Conservation (phyloP, 768 basidiomycete genomes). For the Phanerochaete carnosa region DNA sequence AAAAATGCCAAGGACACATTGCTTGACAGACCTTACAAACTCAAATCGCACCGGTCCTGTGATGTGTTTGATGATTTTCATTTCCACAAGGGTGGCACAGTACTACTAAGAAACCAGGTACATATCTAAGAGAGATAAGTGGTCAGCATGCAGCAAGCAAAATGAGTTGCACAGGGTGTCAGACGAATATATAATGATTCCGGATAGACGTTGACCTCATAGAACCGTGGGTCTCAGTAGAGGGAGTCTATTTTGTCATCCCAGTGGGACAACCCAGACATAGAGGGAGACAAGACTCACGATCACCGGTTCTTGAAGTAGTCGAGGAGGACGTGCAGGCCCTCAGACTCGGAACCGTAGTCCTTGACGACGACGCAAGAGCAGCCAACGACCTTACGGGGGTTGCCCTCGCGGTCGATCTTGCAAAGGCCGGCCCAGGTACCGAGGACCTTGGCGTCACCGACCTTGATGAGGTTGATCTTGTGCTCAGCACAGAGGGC, state of each 20-base stretch:
- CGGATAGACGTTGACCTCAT: slow-evolving; percentile 82
- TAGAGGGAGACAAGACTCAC: slow-evolving; percentile 25
- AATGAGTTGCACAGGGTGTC: slow-evolving; percentile 32
- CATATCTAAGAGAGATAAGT: not conserved
- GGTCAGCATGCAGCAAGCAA: not conserved
- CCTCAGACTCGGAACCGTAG: slow-evolving; percentile 93
- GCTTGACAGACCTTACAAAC: not conserved
- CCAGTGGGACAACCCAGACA: slow-evolving; percentile 14
- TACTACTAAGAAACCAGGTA: not conserved
- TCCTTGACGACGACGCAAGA: slow-evolving; percentile 97
- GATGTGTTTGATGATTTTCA: not conserved
- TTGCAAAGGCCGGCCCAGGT: slow-evolving; percentile 99
- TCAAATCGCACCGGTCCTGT: not conserved
- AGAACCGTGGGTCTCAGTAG: slow-evolving; percentile 64
- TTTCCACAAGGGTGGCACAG: not conserved
- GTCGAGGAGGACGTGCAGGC: slow-evolving; percentile 88
- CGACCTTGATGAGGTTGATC: slow-evolving; percentile 99
- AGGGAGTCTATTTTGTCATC: slow-evolving; percentile 96
- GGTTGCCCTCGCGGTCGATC: slow-evolving; percentile 98
- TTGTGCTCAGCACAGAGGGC: slow-evolving; percentile 99
- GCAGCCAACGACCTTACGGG: slow-evolving; percentile 92
- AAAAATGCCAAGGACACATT: not conserved
- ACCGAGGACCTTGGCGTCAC: slow-evolving; percentile 96
- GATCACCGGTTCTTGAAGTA: slow-evolving; percentile 91
- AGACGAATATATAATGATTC: slow-evolving; percentile 83